phyloP scores from a whole-genome alignment of 768 basidiomycete species.

The Pisolithus marmoratus region DNA sequence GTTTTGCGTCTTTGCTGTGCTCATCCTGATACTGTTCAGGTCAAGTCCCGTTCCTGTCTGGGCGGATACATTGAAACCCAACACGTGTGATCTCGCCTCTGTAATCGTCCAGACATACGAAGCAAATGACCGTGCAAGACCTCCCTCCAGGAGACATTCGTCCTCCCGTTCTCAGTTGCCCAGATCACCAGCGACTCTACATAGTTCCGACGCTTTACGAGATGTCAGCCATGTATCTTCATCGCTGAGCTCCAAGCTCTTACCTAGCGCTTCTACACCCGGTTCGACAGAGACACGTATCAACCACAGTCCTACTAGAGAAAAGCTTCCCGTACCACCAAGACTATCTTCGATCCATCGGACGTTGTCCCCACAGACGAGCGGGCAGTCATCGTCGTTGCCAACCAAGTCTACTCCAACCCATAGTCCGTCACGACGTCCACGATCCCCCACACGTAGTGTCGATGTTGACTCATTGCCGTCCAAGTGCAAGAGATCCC shows the following conservation, averaged over 20 bases:
- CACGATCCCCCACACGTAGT: too few species aligned
- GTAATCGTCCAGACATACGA: slow-evolving; percentile 20
- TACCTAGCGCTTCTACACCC: background rate
- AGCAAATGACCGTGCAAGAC: slow-evolving; percentile 16
- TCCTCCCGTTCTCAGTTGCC: background rate
- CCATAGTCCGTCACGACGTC: background rate
- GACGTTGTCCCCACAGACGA: slow-evolving; percentile 1
- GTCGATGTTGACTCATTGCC: too few species aligned
- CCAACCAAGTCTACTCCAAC: background rate
- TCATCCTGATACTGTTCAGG: slow-evolving; percentile 14
- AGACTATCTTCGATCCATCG: slow-evolving; percentile 7
- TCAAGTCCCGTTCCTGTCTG: slow-evolving; percentile 25
- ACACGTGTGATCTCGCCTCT: slow-evolving; percentile 22
- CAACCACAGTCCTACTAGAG: slow-evolving; percentile 2
- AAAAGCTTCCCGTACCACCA: slow-evolving; percentile 17
- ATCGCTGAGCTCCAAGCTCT: background rate
- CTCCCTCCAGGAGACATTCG: background rate
- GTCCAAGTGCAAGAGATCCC: too few species aligned
- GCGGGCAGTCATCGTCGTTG: background rate
- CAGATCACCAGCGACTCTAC: background rate
- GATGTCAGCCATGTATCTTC: background rate
- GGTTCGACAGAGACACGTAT: background rate
- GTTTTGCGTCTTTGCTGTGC: background rate
- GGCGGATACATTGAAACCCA: slow-evolving; percentile 26
- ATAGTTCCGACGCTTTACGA: background rate